Evolutionary conservation across 2,329 filamentous ascomycete genomes (phyloP).

Genomic region (Orbilia oligospora): DNA sequence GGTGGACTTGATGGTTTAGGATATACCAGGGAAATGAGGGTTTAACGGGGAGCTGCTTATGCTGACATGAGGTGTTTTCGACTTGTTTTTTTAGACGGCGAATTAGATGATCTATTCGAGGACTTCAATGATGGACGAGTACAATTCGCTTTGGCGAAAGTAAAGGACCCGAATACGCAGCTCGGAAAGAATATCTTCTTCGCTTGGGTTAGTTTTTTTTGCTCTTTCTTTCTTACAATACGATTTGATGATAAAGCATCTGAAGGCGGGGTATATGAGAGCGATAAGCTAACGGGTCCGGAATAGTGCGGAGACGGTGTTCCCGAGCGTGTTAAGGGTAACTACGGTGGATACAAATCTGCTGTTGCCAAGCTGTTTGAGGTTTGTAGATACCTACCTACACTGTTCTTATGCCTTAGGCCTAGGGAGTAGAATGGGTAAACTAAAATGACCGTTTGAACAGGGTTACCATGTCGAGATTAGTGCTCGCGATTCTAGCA

Average conservation of each 20-base stretch:
- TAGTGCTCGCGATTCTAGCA: slow-evolving; percentile 89
- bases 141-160: slow-evolving; percentile 96
- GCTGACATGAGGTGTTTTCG: slow-evolving; percentile 17
- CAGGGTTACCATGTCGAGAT: slow-evolving; percentile 96
- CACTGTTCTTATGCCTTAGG: not conserved
- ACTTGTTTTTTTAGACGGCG: slow-evolving; percentile 89
- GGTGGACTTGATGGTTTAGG: not conserved
- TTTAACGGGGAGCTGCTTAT: slow-evolving; percentile 11
- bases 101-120: slow-evolving; percentile 88
- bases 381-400: slow-evolving; percentile 68
- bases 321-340: slow-evolving; percentile 97
- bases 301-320: slow-evolving; percentile 90
- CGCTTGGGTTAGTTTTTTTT: slow-evolving; percentile 76
- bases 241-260: not conserved
- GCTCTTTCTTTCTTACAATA: slow-evolving; percentile 15
- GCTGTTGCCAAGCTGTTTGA: slow-evolving; percentile 93
- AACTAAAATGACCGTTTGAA: not conserved
- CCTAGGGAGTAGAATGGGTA: not conserved
- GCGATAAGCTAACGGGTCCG: slow-evolving; percentile 40
- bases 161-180: slow-evolving; percentile 91
- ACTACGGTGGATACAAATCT: slow-evolving; percentile 94
- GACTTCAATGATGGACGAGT: slow-evolving; percentile 97
- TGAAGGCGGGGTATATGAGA: slow-evolving; percentile 5
- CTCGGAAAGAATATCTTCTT: slow-evolving; percentile 94
- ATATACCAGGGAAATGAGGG: too few relatives aligned